Conservation (phyloP, 148 eudicot genomes). For the Euryodendron excelsum region DNA sequence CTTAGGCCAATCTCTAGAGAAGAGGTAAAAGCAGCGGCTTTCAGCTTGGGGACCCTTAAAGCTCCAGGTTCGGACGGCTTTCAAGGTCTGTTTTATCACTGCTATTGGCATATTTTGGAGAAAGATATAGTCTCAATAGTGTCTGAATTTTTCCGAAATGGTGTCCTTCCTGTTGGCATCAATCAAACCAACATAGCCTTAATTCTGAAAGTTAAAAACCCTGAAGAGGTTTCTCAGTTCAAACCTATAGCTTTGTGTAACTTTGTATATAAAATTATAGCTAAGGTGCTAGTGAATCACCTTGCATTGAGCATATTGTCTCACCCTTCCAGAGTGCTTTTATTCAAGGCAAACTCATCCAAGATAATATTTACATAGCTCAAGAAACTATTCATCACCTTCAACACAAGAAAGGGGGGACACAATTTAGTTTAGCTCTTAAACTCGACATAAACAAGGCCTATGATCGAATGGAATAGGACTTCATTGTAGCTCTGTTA, state of each 20-base stretch:
- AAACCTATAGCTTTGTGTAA: conserved; percentile 7
- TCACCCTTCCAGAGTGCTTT: background rate
- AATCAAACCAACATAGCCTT: background rate
- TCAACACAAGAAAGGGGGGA: background rate
- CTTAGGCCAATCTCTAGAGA: no score
- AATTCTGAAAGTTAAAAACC: background rate
- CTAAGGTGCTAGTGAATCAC: background rate
- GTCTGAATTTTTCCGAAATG: background rate
- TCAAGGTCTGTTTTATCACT: background rate
- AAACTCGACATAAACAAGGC: background rate
- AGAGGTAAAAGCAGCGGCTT: background rate
- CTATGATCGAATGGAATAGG: background rate
- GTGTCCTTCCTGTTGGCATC: background rate
- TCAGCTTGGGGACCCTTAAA: background rate
- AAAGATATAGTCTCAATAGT: background rate
- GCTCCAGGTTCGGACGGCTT: background rate
- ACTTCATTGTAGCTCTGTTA: background rate
- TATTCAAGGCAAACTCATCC: background rate
- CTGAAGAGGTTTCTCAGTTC: background rate
- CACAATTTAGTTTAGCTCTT: background rate
- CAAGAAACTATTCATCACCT: background rate
- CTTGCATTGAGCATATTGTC: background rate
- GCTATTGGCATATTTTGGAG: background rate
- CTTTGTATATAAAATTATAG: background rate
- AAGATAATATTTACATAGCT: conserved; percentile 2